These are phyloP conservation scores for Nyctanthes arbortristis DNA, from an alignment of 257 asterid genomes.

Conservation along the genomic window DNA sequence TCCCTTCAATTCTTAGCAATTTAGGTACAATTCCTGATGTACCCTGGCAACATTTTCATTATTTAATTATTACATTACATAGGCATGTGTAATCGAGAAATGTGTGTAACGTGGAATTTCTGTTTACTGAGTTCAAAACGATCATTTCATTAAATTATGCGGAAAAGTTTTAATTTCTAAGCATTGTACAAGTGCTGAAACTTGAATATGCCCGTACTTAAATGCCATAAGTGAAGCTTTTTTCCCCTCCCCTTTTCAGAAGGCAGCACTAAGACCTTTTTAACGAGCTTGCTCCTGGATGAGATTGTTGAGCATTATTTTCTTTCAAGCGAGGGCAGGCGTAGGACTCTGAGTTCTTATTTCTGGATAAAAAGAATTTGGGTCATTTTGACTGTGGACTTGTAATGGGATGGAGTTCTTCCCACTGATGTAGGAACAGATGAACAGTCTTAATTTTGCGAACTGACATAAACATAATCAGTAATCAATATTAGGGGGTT, in stretches of 20 bases:
- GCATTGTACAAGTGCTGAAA: not conserved
- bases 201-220: not conserved
- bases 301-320: not conserved
- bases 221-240: not conserved
- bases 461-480: not conserved
- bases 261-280: not conserved
- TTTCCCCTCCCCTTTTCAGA: no score
- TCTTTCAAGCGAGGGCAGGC: not conserved
- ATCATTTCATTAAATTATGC: not conserved
- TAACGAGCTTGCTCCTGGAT: not conserved
- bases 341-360: not conserved
- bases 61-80: no score
- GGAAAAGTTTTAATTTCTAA: not conserved
- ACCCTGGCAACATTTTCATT: not conserved
- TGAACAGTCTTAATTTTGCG: no score
- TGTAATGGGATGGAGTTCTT: not conserved
- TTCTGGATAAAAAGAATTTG: not conserved
- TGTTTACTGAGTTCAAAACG: not conserved
- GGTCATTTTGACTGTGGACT: not conserved
- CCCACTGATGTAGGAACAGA: not conserved
- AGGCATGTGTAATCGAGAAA: not conserved
- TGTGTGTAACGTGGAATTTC: not conserved
- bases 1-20: slow-evolving; percentile 57
- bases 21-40: slow-evolving; percentile 38
- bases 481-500: no score